Evolutionary conservation across 495 filamentous ascomycete genomes (phyloP).

Genomic region (Trichodelitschia bisporula): DNA sequence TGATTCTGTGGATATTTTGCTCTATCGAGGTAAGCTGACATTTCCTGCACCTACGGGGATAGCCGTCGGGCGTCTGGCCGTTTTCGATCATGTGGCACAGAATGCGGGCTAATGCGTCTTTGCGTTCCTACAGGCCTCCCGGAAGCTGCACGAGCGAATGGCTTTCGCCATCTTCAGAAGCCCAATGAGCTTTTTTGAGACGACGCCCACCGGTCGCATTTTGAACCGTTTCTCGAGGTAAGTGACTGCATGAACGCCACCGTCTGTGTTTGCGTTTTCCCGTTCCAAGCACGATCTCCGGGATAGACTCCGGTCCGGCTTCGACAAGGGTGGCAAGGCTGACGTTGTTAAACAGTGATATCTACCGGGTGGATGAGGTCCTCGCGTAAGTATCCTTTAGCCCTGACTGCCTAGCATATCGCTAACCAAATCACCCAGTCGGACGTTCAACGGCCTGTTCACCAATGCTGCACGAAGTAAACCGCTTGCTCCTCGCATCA

Average conservation of each 20-base stretch:
- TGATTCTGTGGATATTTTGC: conserved; percentile 98
- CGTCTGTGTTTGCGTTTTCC: no score
- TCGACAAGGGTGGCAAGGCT: no score
- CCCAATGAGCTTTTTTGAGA: conserved; percentile 98
- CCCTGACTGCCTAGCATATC: no score
- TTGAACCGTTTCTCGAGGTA: conserved; percentile 89
- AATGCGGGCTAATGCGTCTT: no score
- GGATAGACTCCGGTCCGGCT: no score
- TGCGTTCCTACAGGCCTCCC: conserved; percentile 36
- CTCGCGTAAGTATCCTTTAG: conserved; percentile 41
- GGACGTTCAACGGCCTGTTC: conserved; percentile 38
- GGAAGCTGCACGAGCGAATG: conserved; percentile 96
- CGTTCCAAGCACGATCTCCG: no score
- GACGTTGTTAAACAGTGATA: conserved; percentile 39
- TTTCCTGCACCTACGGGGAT: no score
- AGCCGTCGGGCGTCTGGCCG: conserved; percentile 1
- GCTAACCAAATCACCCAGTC: conserved; percentile 7
- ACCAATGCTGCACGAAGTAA: conserved; percentile 61
- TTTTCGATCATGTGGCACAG: no score
- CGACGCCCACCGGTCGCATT: conserved; percentile 89
- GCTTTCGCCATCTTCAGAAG: conserved; percentile 93
- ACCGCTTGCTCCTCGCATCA: conserved; percentile 1
- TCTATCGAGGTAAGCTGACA: conserved; percentile 81
- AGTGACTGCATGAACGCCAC: no score
- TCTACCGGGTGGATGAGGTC: conserved; percentile 90